Evolutionary conservation across 805 yeast species (phyloP).

Genomic region (Yamadazyma philogaea): DNA sequence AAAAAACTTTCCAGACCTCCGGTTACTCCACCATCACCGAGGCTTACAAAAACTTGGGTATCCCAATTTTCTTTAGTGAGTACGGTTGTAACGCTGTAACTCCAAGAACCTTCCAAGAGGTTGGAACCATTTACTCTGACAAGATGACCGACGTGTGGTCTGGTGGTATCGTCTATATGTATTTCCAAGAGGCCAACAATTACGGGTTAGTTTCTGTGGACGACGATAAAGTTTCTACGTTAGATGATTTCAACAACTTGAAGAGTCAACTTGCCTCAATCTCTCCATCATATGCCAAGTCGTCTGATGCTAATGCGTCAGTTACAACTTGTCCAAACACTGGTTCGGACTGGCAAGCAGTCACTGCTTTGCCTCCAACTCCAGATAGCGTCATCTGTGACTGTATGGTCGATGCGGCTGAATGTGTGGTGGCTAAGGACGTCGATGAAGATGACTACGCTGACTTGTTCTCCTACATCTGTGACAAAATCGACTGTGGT

Average conservation of each 20-base stretch:
- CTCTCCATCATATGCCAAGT: conserved; percentile 26
- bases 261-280: conserved; percentile 54
- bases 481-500: conserved; percentile 32
- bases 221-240: conserved; percentile 50
- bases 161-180: conserved; percentile 88
- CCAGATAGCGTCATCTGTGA: conserved; percentile 37
- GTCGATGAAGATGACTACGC: conserved; percentile 32
- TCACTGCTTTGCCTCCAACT: conserved; percentile 42
- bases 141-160: conserved; percentile 85
- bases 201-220: conserved; percentile 67
- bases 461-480: conserved; percentile 32
- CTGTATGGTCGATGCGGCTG: conserved; percentile 32
- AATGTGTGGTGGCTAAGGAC: conserved; percentile 31
- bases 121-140: conserved; percentile 56
- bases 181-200: conserved; percentile 70
- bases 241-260: conserved; percentile 62
- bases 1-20: conserved; percentile 52
- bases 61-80: conserved; percentile 79
- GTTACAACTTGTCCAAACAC: conserved; percentile 36
- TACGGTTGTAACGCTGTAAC: conserved; percentile 71
- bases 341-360: conserved; percentile 35
- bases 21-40: conserved; percentile 67
- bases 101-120: conserved; percentile 75
- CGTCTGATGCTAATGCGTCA: conserved; percentile 20
- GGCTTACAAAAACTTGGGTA: conserved; percentile 60